A percentile compares a stretch with the other conserved stretches of the same genome.
These are phyloP conservation scores for Gryganskiella cystojenkinii DNA, from an alignment of 192 early-diverging fungal species.

Conservation along the genomic window DNA sequence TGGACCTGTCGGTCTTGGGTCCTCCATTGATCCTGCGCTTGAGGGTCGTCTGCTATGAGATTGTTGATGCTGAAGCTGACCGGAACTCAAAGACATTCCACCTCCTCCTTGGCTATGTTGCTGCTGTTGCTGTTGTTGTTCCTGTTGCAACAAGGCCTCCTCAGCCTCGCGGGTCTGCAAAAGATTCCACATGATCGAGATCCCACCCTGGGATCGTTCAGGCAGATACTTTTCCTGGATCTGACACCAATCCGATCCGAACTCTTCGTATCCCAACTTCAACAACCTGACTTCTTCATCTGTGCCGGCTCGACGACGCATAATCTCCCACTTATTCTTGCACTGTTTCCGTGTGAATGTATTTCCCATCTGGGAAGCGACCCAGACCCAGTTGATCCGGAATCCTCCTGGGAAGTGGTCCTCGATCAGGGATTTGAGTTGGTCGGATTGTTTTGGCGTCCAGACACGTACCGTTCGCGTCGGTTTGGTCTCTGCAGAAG, in stretches of 20 bases:
- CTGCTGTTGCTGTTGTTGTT: conserved; percentile 21
- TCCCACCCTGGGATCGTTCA: conserved; percentile 41
- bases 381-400: conserved; percentile 54
- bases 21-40: no score
- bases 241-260: conserved; percentile 40
- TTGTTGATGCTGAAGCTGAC: no score
- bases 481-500: conserved; percentile 29
- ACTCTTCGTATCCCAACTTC: conserved; percentile 37
- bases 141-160: not conserved
- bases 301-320: conserved; percentile 42
- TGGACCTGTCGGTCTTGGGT: no score
- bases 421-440: conserved; percentile 48
- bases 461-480: conserved; percentile 43
- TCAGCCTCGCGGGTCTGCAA: conserved; percentile 31
- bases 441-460: conserved; percentile 46
- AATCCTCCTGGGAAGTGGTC: conserved; percentile 47
- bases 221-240: conserved; percentile 53
- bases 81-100: no score
- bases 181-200: conserved; percentile 50
- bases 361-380: conserved; percentile 51
- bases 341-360: conserved; percentile 51
- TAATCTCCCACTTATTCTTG: conserved; percentile 56
- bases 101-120: no score
- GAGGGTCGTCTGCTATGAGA: no score
- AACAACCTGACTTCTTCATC: conserved; percentile 30